Evolutionary conservation across 331 rosid genomes (phyloP).

Genomic region (Erythrophleum ivorense): DNA sequence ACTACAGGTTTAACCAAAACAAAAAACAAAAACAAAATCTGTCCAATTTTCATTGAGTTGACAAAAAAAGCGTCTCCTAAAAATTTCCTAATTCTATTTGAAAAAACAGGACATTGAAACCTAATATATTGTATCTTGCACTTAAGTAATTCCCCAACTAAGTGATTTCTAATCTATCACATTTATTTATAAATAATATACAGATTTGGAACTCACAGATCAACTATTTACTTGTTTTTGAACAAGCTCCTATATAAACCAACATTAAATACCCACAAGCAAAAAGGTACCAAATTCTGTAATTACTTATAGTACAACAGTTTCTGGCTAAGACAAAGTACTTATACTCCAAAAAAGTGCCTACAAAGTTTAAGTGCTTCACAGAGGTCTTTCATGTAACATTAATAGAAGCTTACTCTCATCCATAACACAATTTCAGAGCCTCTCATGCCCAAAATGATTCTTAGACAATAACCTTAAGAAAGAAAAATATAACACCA

Average conservation of each 20-base stretch:
- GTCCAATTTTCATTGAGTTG: constrained; percentile 26
- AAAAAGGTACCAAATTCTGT: background rate
- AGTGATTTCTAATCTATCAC: constrained; percentile 4
- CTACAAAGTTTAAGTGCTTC: constrained; percentile 3
- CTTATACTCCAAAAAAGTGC: background rate
- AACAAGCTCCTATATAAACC: constrained; percentile 8
- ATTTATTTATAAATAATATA: background rate
- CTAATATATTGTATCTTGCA: constrained; percentile 6
- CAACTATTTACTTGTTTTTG: constrained; percentile 16
- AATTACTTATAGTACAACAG: background rate
- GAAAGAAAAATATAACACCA: constrained; percentile 24
- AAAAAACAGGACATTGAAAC: background rate
- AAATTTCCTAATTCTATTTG: background rate
- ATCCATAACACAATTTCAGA: constrained; percentile 18
- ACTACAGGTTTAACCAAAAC: background rate
- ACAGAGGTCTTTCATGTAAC: background rate
- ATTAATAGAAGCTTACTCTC: constrained; percentile 22
- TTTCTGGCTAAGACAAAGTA: constrained; percentile 20
- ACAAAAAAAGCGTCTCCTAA: constrained; percentile 1
- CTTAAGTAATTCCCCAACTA: background rate
- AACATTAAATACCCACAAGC: background rate
- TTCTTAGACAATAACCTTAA: background rate
- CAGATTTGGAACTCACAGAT: constrained; percentile 22
- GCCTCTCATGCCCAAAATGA: constrained; percentile 18
- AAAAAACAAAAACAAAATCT: background rate